These are phyloP conservation scores for Aspergillus ochraceoroseus DNA, from an alignment of 2,329 filamentous ascomycete genomes.

Conservation along the genomic window DNA sequence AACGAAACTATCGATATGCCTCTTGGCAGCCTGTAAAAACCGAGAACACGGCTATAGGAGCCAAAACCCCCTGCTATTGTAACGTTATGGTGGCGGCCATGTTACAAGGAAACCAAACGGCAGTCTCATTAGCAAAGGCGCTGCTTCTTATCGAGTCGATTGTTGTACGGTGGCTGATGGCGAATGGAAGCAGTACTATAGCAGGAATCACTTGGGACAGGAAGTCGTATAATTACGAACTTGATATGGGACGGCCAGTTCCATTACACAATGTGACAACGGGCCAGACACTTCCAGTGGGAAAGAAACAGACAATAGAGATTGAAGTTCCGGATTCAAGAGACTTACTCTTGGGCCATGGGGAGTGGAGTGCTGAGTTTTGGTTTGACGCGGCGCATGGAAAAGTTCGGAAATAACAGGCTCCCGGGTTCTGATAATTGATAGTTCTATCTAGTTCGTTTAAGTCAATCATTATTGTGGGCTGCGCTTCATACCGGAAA, in stretches of 20 bases:
- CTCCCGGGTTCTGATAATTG: too few relatives aligned
- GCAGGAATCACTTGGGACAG: slow-evolving; percentile 60
- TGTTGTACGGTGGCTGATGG: slow-evolving; percentile 49
- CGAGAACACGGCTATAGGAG: slow-evolving; percentile 48
- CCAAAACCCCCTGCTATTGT: slow-evolving; percentile 61
- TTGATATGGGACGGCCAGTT: slow-evolving; percentile 52
- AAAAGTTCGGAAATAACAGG: not conserved
- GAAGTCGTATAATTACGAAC: slow-evolving; percentile 57
- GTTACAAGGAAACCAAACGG: slow-evolving; percentile 3
- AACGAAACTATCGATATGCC: slow-evolving; percentile 58
- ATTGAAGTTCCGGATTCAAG: slow-evolving; percentile 27
- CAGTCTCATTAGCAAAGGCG: too few relatives aligned
- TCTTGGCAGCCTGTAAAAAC: slow-evolving; percentile 58
- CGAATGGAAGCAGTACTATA: slow-evolving; percentile 61
- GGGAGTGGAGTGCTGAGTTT: not conserved
- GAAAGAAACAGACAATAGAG: slow-evolving; percentile 33
- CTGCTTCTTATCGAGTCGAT: slow-evolving; percentile 22
- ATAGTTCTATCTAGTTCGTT: too few relatives aligned
- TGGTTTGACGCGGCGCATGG: slow-evolving; percentile 3
- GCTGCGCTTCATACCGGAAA: too few relatives aligned
- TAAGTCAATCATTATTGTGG: too few relatives aligned
- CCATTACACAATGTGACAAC: slow-evolving; percentile 53
- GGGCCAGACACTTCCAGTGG: slow-evolving; percentile 42
- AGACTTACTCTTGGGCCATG: not conserved
- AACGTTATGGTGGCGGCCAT: slow-evolving; percentile 52